Percentiles rank a stretch among this genome's conserved stretches.
Conservation (phyloP, 495 filamentous ascomycete species). For the Penicillium silybi region DNA sequence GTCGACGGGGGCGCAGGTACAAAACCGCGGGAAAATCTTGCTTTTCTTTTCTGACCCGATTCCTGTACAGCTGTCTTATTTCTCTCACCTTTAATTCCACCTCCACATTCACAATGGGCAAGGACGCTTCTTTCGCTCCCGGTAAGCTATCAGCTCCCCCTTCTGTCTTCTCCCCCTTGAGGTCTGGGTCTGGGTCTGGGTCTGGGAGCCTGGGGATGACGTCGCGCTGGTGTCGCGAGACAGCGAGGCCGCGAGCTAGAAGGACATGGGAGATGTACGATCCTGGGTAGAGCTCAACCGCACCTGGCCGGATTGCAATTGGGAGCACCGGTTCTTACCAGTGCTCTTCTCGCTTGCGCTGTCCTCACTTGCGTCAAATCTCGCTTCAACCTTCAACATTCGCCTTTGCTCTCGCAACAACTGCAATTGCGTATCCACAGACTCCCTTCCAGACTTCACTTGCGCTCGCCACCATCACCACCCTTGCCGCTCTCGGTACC, state of each 20-base stretch:
- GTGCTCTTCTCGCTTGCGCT: background rate
- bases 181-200: background rate
- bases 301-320: background rate
- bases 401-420: background rate
- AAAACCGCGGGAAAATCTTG: constrained; percentile 38
- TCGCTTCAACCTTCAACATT: background rate
- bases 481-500: constrained; percentile 27
- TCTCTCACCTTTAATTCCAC: constrained; percentile 20
- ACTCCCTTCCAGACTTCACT: background rate
- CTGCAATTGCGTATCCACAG: background rate
- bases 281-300: background rate
- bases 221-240: background rate
- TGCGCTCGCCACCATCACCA: constrained; percentile 23
- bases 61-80: constrained; percentile 35
- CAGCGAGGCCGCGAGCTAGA: background rate
- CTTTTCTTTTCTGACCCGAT: constrained; percentile 20
- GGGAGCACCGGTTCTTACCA: background rate
- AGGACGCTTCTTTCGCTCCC: constrained; percentile 41
- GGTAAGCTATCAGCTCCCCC: constrained; percentile 31
- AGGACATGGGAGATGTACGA: background rate
- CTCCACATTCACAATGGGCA: constrained; percentile 41
- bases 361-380: background rate
- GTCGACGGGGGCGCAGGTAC: constrained; percentile 35
- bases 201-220: background rate
- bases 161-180: constrained; percentile 5